Conservation (phyloP, 202 grass and related monocot genomes). For the Panicum virgatum region DNA sequence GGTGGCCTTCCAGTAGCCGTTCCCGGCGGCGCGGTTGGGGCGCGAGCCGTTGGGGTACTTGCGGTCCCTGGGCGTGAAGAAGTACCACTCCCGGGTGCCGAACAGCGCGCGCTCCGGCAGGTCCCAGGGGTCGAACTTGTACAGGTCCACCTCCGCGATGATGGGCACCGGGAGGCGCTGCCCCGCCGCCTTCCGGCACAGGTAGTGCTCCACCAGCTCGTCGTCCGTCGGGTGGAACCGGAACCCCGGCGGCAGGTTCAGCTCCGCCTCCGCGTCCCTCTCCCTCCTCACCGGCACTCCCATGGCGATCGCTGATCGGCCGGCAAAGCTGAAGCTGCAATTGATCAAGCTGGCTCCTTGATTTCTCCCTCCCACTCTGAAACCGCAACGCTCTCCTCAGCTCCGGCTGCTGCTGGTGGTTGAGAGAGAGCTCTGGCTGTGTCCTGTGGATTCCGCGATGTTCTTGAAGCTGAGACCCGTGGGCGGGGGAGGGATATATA, state of each 20-base stretch:
- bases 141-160: constrained; percentile 84
- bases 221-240: constrained; percentile 90
- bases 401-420: background rate
- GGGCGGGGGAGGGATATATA: constrained; percentile 42
- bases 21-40: constrained; percentile 63
- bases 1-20: constrained; percentile 85
- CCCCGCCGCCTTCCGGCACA: constrained; percentile 60
- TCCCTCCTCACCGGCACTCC: constrained; percentile 28
- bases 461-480: background rate
- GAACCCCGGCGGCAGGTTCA: constrained; percentile 89
- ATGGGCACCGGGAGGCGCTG: constrained; percentile 59
- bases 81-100: constrained; percentile 74
- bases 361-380: background rate
- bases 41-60: constrained; percentile 79
- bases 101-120: constrained; percentile 79
- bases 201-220: constrained; percentile 81
- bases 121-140: constrained; percentile 79
- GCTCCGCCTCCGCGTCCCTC: constrained; percentile 83
- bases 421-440: background rate
- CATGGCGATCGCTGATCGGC: background rate
- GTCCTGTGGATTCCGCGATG: background rate
- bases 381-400: no score
- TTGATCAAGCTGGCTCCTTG: background rate
- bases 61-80: constrained; percentile 74
- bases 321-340: background rate